phyloP scores from a whole-genome alignment of 2,329 filamentous ascomycete species.

The Pseudodiploospora longispora region DNA sequence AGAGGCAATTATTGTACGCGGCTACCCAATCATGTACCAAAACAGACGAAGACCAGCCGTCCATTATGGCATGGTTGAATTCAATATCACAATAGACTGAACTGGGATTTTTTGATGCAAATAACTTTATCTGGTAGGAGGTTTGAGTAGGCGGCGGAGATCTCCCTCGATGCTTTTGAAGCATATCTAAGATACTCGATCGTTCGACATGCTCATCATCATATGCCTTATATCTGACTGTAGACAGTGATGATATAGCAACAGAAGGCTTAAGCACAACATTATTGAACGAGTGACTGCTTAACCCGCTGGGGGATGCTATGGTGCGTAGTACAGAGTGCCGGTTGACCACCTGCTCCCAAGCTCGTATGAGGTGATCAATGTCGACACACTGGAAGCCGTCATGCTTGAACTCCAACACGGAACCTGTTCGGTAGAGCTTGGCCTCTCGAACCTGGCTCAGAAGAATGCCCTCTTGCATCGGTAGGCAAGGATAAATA shows the following conservation, averaged over 20 bases:
- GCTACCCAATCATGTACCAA: not conserved
- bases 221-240: not conserved
- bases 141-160: not conserved
- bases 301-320: not conserved
- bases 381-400: not conserved
- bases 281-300: not conserved
- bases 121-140: not conserved
- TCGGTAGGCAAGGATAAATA: slow-evolving; percentile 1
- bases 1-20: not conserved
- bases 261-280: not conserved
- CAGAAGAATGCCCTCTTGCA: slow-evolving; percentile 3
- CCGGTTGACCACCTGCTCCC: not conserved
- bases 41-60: not conserved
- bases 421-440: not conserved
- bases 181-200: not conserved
- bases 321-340: not conserved
- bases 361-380: not conserved
- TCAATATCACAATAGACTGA: not conserved
- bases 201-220: not conserved
- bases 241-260: not conserved
- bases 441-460: not conserved
- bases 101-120: not conserved
- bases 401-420: not conserved
- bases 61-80: not conserved
- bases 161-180: not conserved